Conservation (phyloP, 108 stramenopile species). For the Skeletonema potamos region DNA sequence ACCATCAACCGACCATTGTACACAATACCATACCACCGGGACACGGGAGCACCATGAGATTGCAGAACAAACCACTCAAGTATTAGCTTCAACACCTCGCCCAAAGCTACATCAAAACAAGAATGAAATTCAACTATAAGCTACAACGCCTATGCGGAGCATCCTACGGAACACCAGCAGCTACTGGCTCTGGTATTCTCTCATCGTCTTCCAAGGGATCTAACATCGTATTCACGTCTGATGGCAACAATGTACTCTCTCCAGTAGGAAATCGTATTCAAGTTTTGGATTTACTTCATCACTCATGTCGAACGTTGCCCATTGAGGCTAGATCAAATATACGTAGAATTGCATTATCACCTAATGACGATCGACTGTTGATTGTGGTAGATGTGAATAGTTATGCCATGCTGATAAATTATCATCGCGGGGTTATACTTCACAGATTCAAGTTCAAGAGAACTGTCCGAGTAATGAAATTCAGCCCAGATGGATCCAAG, state of each 20-base stretch:
- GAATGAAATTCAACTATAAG: conserved; percentile 94
- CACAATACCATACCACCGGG: no score
- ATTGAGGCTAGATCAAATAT: conserved; percentile 92
- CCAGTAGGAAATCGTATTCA: conserved; percentile 94
- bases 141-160: conserved; percentile 93
- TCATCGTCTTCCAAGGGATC: conserved; percentile 69
- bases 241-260: conserved; percentile 88
- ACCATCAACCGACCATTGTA: background rate
- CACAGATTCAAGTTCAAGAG: conserved; percentile 93
- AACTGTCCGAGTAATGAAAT: conserved; percentile 75
- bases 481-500: conserved; percentile 87
- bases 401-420: conserved; percentile 80
- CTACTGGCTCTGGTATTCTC: conserved; percentile 44
- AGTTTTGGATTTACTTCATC: conserved; percentile 87
- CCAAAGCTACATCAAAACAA: background rate
- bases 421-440: conserved; percentile 84
- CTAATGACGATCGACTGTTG: conserved; percentile 80
- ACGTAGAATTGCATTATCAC: conserved; percentile 80
- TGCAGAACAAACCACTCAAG: background rate
- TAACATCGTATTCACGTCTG: conserved; percentile 90
- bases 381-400: conserved; percentile 82
- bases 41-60: background rate
- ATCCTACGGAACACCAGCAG: conserved; percentile 84
- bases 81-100: background rate
- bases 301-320: conserved; percentile 86